These are phyloP conservation scores for Westerdykella ornata DNA, from an alignment of 2,329 filamentous ascomycete species.

Conservation along the genomic window DNA sequence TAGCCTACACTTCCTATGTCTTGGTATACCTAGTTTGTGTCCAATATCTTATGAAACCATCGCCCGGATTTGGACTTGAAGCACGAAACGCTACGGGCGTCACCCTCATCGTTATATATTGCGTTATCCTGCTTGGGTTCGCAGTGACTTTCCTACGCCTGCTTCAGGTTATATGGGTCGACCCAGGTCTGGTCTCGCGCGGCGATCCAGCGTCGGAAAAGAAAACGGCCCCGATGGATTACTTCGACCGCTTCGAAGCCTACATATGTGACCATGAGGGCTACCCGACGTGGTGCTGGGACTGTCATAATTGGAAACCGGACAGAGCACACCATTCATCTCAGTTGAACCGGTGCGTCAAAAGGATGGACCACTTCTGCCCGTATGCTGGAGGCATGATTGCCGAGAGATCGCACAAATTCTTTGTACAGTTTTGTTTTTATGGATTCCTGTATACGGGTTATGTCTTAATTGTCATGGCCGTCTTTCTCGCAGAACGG, in stretches of 20 bases:
- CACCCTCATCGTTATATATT: constrained; percentile 65
- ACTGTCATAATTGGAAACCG: constrained; percentile 79
- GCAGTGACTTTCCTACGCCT: constrained; percentile 64
- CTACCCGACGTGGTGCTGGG: constrained; percentile 72
- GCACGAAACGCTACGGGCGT: constrained; percentile 54
- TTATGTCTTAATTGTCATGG: constrained; percentile 57
- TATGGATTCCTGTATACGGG: constrained; percentile 65
- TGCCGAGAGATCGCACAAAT: constrained; percentile 80
- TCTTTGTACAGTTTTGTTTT: constrained; percentile 79
- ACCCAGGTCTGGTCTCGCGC: constrained; percentile 68
- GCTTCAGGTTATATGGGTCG: constrained; percentile 57
- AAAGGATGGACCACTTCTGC: constrained; percentile 93
- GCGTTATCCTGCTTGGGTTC: constrained; percentile 62
- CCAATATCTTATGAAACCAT: constrained; percentile 59
- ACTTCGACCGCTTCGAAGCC: constrained; percentile 73
- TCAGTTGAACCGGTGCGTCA: constrained; percentile 72
- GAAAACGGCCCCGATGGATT: constrained; percentile 19
- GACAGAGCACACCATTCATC: constrained; percentile 83
- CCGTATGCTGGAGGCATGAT: constrained; percentile 94
- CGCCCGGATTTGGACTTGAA: constrained; percentile 17
- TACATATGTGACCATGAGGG: constrained; percentile 81
- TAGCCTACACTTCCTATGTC: constrained; percentile 66
- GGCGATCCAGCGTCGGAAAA: constrained; percentile 36
- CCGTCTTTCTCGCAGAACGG: constrained; percentile 56
- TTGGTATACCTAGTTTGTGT: constrained; percentile 57